These are phyloP conservation scores for Copromyces sp. DNA, from an alignment of 495 filamentous ascomycete genomes.

Conservation along the genomic window DNA sequence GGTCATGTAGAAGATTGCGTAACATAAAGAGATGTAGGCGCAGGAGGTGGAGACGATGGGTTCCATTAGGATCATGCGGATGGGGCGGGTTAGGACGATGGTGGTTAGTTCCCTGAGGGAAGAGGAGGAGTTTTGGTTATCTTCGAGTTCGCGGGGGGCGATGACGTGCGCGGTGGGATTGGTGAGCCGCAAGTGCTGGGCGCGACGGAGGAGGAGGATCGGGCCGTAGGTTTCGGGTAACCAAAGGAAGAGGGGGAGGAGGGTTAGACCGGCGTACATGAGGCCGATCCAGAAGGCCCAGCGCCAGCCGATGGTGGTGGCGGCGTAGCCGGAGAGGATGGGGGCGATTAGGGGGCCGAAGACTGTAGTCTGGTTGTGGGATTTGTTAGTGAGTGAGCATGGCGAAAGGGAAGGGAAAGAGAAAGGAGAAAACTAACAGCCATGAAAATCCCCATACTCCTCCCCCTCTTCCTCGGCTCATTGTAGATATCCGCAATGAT, in stretches of 20 bases:
- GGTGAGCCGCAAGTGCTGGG: slow-evolving; percentile 38
- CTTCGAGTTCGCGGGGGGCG: slow-evolving; percentile 27
- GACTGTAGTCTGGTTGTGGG: slow-evolving; percentile 43
- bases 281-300: slow-evolving; percentile 57
- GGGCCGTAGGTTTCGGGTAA: slow-evolving; percentile 56
- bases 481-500: slow-evolving; percentile 60
- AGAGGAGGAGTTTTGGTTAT: slow-evolving; percentile 12
- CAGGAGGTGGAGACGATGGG: slow-evolving; percentile 49
- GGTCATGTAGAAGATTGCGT: slow-evolving; percentile 68
- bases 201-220: slow-evolving; percentile 46
- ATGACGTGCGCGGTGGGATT: slow-evolving; percentile 28
- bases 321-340: slow-evolving; percentile 54
- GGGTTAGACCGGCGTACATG: slow-evolving; percentile 42
- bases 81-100: slow-evolving; percentile 28
- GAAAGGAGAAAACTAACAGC: slow-evolving; percentile 39
- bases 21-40: slow-evolving; percentile 57
- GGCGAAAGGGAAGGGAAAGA: not conserved
- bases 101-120: slow-evolving; percentile 19
- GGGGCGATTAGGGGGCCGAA: slow-evolving; percentile 59
- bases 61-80: slow-evolving; percentile 35
- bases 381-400: not conserved
- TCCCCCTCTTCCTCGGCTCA: slow-evolving; percentile 49
- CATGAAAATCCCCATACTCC: slow-evolving; percentile 61
- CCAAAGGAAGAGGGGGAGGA: slow-evolving; percentile 40
- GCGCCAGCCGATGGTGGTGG: slow-evolving; percentile 49